Evolutionary conservation across 331 rosid species (phyloP).

Genomic region (Spiraea crenata): DNA sequence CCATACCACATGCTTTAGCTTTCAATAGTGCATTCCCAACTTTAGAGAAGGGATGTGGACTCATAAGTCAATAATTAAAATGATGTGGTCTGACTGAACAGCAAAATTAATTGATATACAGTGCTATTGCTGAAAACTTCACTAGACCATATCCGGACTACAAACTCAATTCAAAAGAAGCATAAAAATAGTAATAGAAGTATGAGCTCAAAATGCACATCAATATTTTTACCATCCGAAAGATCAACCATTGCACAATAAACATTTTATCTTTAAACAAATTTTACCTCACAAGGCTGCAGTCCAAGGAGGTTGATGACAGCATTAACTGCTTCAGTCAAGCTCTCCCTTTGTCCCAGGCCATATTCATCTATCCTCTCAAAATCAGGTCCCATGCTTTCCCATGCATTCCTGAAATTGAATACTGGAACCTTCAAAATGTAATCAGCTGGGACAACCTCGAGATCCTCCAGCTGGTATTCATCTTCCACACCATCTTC

Average conservation of each 20-base stretch:
- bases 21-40: too few species aligned
- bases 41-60: too few species aligned
- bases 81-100: too few species aligned
- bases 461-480: constrained; percentile 95
- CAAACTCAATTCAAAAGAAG: too few species aligned
- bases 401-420: constrained; percentile 97
- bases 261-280: constrained; percentile 10
- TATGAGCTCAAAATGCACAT: too few species aligned
- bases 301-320: constrained; percentile 88
- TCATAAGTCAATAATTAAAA: too few species aligned
- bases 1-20: background rate
- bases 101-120: too few species aligned
- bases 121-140: too few species aligned
- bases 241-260: constrained; percentile 6
- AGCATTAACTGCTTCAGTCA: constrained; percentile 83
- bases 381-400: constrained; percentile 63
- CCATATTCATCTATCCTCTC: constrained; percentile 96
- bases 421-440: constrained; percentile 81
- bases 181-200: too few species aligned
- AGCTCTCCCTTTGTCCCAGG: constrained; percentile 91
- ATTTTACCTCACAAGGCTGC: constrained; percentile 97
- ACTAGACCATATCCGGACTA: too few species aligned
- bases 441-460: constrained; percentile 96
- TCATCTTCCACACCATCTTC: constrained; percentile 99
- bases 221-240: too few species aligned